Evolutionary conservation across 352 stramenopile species (phyloP).

Genomic region (Vaucheria bursata): DNA sequence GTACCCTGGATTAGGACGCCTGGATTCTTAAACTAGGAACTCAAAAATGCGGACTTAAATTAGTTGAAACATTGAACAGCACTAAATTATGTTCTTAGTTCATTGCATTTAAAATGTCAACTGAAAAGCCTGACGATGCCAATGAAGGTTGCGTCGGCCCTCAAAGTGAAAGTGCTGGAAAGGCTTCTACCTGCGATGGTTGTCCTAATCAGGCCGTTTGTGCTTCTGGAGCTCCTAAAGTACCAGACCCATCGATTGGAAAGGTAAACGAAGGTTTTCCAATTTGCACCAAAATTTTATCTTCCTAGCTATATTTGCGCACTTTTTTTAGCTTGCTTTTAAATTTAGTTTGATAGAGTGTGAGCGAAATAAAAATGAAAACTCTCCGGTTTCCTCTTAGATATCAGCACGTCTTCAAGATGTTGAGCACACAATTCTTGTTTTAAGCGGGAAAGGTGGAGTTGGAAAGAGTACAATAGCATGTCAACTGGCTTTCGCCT

Average conservation of each 20-base stretch:
- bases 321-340: neutral
- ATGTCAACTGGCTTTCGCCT: slow-evolving; percentile 90
- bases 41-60: too few relatives aligned
- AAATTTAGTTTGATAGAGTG: neutral
- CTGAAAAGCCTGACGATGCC: slow-evolving; percentile 53
- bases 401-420: slow-evolving; percentile 62
- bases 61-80: too few relatives aligned
- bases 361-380: neutral
- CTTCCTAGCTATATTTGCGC: neutral
- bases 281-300: neutral
- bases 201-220: slow-evolving; percentile 95
- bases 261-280: slow-evolving; percentile 1
- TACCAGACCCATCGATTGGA: slow-evolving; percentile 64
- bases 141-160: slow-evolving; percentile 87
- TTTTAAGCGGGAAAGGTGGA: slow-evolving; percentile 98
- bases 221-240: slow-evolving; percentile 74
- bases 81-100: too few relatives aligned
- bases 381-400: slow-evolving; percentile 6
- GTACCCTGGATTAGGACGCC: too few relatives aligned
- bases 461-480: slow-evolving; percentile 98
- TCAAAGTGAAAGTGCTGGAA: slow-evolving; percentile 83
- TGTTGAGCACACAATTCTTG: slow-evolving; percentile 95
- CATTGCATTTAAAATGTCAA: too few relatives aligned
- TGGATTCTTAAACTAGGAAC: too few relatives aligned
- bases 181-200: slow-evolving; percentile 81